Evolutionary conservation across 2,329 filamentous ascomycete genomes (phyloP), one percentile per base, ranked within the genome.

Genomic region (Cladophialophora carrionii): DNA sequence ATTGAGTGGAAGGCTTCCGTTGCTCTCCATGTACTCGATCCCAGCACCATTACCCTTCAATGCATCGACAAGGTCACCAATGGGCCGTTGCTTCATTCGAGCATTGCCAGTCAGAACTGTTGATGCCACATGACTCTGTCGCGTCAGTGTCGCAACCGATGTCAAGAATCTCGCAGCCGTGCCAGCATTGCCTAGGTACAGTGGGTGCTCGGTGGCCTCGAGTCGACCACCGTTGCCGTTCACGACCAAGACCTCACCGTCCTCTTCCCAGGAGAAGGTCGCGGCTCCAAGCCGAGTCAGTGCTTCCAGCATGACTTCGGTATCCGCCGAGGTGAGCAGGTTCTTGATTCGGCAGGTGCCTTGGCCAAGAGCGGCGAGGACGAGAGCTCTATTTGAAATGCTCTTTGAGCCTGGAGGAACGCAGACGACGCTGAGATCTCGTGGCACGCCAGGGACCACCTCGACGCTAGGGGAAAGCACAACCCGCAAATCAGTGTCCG

Each of bases 271-370:
- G 0, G 88, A 86, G 79, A 96, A 98, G 0, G 89, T 90, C 20
- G 93, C 94, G 32, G 93, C 95, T 34, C 90, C 88, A 26, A 99
- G 85, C 72, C 89, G 88, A 29, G 86, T 85, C 63, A 99, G 88
- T n/a, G 95, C 94, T 63, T 92, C 92, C 52, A 99, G 82, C 95
- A 99, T 99, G 77, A 91, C 95, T 76, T 98, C 92, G 0, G 93
- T 96, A 75, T 99, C 95, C 72, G 98, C 95, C 0, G 95, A 98
- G 78, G 97, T 94, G 10, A 99, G 84, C 34, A 99, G 82, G 73
- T 99, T 98, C 77, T 87, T 93, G 76, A 99, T 90, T 46, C 90
- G 89, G 74, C 93, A 97, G 29, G 88, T 87, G 20, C 95, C 95
- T 62, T 87, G 86, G 37, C 93, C 92, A 34, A 99, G 87, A 12